Base-by-base conservation (phyloP, 1,284 basidiomycete genomes). In the Earliella scabrosa region DNA sequence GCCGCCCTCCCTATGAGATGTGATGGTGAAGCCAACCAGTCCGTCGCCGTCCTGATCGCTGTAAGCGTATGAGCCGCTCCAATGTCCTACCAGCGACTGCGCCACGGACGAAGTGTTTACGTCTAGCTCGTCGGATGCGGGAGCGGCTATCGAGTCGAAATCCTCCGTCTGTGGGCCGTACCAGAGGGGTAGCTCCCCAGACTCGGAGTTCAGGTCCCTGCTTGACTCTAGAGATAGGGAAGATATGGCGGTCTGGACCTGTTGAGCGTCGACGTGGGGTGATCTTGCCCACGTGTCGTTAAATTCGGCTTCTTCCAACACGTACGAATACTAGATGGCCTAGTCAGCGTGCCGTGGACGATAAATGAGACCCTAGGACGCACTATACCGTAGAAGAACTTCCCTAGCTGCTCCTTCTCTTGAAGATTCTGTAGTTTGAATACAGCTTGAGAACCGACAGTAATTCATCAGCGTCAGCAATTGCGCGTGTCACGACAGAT, bases 351-450 rank as follows among this genome's bases (percentile, higher is more conserved):
- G n/a, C n/a, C n/a, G n/a, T n/a, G n/a, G 13, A 31, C 29, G 29
- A 31, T 31, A 6, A 31, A 13, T 13, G 6, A 9, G 36, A n/a
- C 7, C 8, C 18, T 38, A 8, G 36, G 13, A 61, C 68, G 21
- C 21, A 71, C 71, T 54, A 72, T 32, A 5, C 71, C 70, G 54
- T 64, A 60, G 5, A 65, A 63, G 36, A 68, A 67, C 2, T 59
- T 59, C 8, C 55, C 50, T 26, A 73, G 59, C 34, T 70, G 68
- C 6, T 63, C 56, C 21, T 50, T 51, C 0, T 56, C 32, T 29
- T 67, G 58, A 9, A 69, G 49, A 32, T 66, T 64, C 38, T 71
- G 67, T 21, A 69, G 59, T 45, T 64, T 56, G 63, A 73, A 75
- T 4, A 76, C 68, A 2, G 73, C 78, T 77, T 60, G 21, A 10